Conservation (phyloP, 805 yeast genomes). For the Pichia ethanolica region DNA sequence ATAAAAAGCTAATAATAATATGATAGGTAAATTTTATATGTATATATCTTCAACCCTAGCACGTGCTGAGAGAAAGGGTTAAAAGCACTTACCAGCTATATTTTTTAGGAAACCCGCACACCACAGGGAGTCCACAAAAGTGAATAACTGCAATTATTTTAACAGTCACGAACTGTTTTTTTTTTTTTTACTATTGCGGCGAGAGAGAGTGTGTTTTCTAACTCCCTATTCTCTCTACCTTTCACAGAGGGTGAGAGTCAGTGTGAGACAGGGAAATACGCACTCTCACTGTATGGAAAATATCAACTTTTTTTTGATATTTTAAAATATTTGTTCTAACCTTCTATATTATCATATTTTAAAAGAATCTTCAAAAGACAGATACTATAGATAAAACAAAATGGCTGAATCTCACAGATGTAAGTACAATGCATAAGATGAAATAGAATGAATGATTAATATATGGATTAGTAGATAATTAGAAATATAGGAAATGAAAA, state of each 20-base stretch:
- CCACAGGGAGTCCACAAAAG: constrained; percentile 1
- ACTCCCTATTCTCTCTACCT: too few relatives aligned
- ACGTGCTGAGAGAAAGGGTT: constrained; percentile 3
- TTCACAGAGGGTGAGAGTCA: not conserved
- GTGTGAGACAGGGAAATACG: not conserved
- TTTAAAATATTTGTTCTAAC: not conserved
- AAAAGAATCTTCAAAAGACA: not conserved
- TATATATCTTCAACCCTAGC: not conserved
- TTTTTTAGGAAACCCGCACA: constrained; percentile 2
- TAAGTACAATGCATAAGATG: constrained; percentile 41
- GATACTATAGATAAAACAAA: constrained; percentile 29
- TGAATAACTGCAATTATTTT: too few relatives aligned
- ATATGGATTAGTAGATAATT: too few relatives aligned
- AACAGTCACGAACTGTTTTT: too few relatives aligned
- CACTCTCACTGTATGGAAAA: not conserved
- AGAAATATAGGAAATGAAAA: too few relatives aligned
- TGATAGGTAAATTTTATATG: not conserved
- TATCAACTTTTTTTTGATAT: not conserved
- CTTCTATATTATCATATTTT: not conserved
- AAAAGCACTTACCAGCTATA: not conserved
- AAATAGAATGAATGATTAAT: not conserved
- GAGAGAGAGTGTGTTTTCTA: not conserved
- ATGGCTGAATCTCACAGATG: constrained; percentile 98
- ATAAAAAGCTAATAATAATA: too few relatives aligned
- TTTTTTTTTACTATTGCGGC: not conserved